A percentile compares a stretch with the other conserved stretches of the same genome.
phyloP scores from a whole-genome alignment of 192 early-diverging fungal species.

The Piromyces sp. region DNA sequence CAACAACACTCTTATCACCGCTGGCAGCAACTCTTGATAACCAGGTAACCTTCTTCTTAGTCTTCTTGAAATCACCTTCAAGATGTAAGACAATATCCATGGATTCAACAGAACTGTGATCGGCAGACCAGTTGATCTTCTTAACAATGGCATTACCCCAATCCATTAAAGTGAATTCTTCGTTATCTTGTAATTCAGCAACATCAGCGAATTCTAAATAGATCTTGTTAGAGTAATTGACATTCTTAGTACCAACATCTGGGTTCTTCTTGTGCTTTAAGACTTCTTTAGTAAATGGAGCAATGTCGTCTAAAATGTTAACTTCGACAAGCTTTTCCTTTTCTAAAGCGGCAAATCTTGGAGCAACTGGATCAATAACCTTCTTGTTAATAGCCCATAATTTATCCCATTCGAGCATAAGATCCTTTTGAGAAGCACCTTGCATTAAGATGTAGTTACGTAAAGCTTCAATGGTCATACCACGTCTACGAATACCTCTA shows the following conservation, averaged over 20 bases:
- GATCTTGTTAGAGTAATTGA: slow-evolving; percentile 55
- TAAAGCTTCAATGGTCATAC: slow-evolving; percentile 94
- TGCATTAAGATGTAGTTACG: slow-evolving; percentile 93
- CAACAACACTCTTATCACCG: slow-evolving; percentile 33
- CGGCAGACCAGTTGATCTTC: slow-evolving; percentile 40
- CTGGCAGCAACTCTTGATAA: slow-evolving; percentile 23
- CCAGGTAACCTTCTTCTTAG: slow-evolving; percentile 99
- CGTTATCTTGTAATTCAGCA: slow-evolving; percentile 52
- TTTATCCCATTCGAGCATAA: slow-evolving; percentile 97
- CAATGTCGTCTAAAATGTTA: slow-evolving; percentile 40
- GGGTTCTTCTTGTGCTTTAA: slow-evolving; percentile 96
- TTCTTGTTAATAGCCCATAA: slow-evolving; percentile 94
- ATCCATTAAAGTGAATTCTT: slow-evolving; percentile 97
- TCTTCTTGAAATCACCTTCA: slow-evolving; percentile 91
- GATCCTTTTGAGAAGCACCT: slow-evolving; percentile 85
- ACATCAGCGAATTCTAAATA: slow-evolving; percentile 80
- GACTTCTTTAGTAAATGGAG: slow-evolving; percentile 38
- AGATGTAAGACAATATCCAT: slow-evolving; percentile 64
- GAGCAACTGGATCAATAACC: slow-evolving; percentile 86
- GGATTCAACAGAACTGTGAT: slow-evolving; percentile 24
- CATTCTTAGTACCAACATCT: slow-evolving; percentile 70
- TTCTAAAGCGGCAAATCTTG: slow-evolving; percentile 69
- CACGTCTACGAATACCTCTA: slow-evolving; percentile 76
- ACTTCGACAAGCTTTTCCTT: slow-evolving; percentile 45
- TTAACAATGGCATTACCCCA: slow-evolving; percentile 95